These are phyloP conservation scores for Rhodotorula sp. DNA, from an alignment of 1,284 basidiomycete species.

Conservation along the genomic window DNA sequence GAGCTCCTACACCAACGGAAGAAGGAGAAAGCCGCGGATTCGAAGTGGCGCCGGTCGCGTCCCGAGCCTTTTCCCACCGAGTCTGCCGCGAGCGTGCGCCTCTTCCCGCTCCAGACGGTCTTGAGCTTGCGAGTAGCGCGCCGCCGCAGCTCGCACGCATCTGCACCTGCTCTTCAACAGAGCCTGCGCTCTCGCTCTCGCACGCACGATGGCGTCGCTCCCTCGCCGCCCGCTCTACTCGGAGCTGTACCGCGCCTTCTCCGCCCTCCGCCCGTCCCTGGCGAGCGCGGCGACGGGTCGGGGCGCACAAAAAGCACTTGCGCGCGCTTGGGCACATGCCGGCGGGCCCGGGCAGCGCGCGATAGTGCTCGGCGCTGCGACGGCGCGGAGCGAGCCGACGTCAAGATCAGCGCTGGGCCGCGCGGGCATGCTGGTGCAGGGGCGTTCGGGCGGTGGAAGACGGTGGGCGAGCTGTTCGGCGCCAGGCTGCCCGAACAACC, in stretches of 20 bases:
- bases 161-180: not conserved
- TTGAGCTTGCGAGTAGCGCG: not conserved
- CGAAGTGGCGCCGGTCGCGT: no score
- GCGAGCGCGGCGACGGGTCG: not conserved
- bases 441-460: no score
- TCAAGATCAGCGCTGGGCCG: not conserved
- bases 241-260: slow-evolving; percentile 31
- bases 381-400: not conserved
- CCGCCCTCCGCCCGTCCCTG: slow-evolving; percentile 6
- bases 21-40: no score
- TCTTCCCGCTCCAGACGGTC: not conserved
- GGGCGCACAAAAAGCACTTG: not conserved
- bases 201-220: not conserved
- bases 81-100: no score
- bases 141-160: not conserved
- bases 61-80: not conserved
- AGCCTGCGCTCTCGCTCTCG: not conserved
- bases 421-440: not conserved
- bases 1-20: no score
- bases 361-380: not conserved
- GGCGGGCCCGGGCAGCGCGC: not conserved
- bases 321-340: not conserved
- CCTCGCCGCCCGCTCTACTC: slow-evolving; percentile 18
- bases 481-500: slow-evolving; percentile 3
- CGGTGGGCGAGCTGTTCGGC: not conserved